Evolutionary conservation across 1,284 basidiomycete genomes (phyloP).

Genomic region (Ustilago vetiveriae): DNA sequence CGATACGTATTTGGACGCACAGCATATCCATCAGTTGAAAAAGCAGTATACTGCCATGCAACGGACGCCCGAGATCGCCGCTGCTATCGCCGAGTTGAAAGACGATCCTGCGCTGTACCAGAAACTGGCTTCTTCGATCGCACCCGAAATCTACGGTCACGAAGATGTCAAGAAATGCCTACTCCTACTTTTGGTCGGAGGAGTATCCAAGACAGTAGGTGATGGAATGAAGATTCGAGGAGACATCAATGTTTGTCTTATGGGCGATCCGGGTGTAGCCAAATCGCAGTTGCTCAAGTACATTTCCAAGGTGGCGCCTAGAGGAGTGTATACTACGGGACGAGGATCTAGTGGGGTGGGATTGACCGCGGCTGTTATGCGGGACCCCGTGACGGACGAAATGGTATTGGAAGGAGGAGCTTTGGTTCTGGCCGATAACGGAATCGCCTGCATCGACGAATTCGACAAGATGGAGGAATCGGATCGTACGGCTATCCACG

Average conservation of each 20-base stretch:
- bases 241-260: constrained; percentile 95
- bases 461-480: constrained; percentile 99
- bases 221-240: constrained; percentile 99
- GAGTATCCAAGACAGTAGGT: constrained; percentile 90
- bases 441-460: constrained; percentile 99
- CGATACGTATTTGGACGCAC: constrained; percentile 94
- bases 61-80: constrained; percentile 83
- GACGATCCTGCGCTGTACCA: constrained; percentile 81
- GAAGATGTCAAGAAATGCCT: constrained; percentile 97
- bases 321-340: constrained; percentile 97
- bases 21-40: constrained; percentile 91
- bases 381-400: constrained; percentile 98
- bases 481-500: constrained; percentile 97
- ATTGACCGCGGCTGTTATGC: constrained; percentile 98
- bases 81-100: constrained; percentile 77
- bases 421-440: constrained; percentile 96
- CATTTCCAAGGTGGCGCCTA: constrained; percentile 96
- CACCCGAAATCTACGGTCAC: constrained; percentile 98
- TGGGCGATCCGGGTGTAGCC: constrained; percentile 99
- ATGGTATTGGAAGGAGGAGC: constrained; percentile 99
- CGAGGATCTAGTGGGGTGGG: constrained; percentile 98
- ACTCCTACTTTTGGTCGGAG: constrained; percentile 91
- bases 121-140: constrained; percentile 80
- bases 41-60: constrained; percentile 97
- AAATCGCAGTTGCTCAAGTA: constrained; percentile 98